Evolutionary conservation across 345 rosid genomes (phyloP), one percentile per base, ranked within the genome.

Genomic region (Acer saccharum): DNA sequence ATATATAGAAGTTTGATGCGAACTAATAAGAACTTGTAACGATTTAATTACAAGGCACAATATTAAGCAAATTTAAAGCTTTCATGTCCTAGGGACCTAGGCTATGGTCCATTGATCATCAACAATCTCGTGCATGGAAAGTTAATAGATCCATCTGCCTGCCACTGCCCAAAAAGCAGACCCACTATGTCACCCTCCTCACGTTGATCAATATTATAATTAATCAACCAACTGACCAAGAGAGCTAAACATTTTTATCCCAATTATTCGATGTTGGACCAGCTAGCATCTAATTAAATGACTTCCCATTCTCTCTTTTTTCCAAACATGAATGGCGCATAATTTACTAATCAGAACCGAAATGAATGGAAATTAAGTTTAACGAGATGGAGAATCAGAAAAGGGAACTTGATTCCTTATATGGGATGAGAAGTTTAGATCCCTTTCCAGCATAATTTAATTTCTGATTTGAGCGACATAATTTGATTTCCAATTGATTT

Each of bases 101-200:
- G 39, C 35, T 32, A 4, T 35, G 6, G 5, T 35, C 6, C 5
- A 35, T 35, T 35, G 39, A 43, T 76, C 77, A 77, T 72, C 75
- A 17, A 39, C 4, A 44, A 32, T 73, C 76, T 72, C 58, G 50
- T 78, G 72, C 44, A 20, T 16, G 29, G 62, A 68, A 41, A 79
- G 60, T 79, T 68, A 82, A 79, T 71, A 17, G 23, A 78, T 52
- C 67, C 82, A 82, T 17, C 84, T 78, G n/a, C 2, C n/a, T 50
- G 58, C 74, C 52, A 14, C 71, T 44, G 46, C 16, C 4, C 27
- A 25, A 54, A 23, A 54, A 14, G 71, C 35, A 35, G 43, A n/a
- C 77, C 39, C 57, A 65, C 72, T 43, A 72, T n/a, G 4, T n/a
- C 10, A 9, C 21, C 63, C 63, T 18, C 21, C 11, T 21, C 23